These are phyloP conservation scores for Symbiodinium pilosum DNA, from an alignment of 73 alveolate species.

Conservation along the genomic window DNA sequence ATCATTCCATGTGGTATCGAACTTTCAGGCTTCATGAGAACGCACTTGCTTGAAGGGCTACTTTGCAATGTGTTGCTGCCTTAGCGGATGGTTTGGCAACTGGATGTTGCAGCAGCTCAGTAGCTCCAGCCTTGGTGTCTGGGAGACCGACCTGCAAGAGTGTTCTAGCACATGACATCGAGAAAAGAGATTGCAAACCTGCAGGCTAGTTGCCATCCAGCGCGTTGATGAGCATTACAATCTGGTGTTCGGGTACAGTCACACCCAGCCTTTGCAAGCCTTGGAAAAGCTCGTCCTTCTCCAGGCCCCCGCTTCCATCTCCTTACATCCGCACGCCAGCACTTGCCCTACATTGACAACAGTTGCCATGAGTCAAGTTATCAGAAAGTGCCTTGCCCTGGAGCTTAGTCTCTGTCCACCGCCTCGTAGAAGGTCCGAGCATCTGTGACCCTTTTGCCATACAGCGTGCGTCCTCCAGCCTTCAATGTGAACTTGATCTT, in stretches of 20 bases:
- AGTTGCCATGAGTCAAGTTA: too few species aligned
- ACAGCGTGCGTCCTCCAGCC: conserved; percentile 4
- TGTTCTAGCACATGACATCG: too few species aligned
- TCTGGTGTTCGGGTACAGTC: background rate
- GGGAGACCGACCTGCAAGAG: too few species aligned
- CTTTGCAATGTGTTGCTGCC: too few species aligned
- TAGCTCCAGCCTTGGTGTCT: too few species aligned
- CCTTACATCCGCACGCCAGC: background rate
- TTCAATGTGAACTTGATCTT: background rate
- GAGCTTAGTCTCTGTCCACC: background rate
- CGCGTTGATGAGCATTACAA: background rate
- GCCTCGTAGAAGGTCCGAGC: conserved; percentile 11
- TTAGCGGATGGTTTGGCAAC: too few species aligned
- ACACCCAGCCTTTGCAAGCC: background rate
- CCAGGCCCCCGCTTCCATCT: background rate
- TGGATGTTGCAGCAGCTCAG: too few species aligned
- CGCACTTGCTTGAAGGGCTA: too few species aligned
- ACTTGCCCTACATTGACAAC: too few species aligned
- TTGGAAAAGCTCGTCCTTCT: background rate
- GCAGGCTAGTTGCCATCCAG: conserved; percentile 13
- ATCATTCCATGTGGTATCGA: too few species aligned
- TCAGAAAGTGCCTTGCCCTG: too few species aligned
- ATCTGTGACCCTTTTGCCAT: background rate
- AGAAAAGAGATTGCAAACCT: too few species aligned
- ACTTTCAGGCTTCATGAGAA: background rate